Evolutionary conservation across 2,329 filamentous ascomycete species (phyloP).

Genomic region (Paramyrothecium sp.): DNA sequence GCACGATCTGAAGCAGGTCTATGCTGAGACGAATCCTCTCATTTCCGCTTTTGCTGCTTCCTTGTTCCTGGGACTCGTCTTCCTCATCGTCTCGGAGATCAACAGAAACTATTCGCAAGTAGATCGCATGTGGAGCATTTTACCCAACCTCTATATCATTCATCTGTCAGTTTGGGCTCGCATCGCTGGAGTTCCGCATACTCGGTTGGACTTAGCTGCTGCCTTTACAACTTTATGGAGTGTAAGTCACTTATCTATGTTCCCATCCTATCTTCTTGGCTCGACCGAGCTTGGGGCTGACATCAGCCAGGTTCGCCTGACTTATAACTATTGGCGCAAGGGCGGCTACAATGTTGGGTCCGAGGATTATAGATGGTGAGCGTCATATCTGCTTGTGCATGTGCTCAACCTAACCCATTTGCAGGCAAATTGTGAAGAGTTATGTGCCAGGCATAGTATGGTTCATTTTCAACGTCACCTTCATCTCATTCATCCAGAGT

Average conservation of each 20-base stretch:
- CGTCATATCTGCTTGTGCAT: background rate
- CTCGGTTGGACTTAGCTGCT: slow-evolving; percentile 70
- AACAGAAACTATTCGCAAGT: slow-evolving; percentile 98
- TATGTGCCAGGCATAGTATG: slow-evolving; percentile 65
- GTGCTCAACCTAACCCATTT: background rate
- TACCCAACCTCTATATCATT: slow-evolving; percentile 82
- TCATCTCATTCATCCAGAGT: slow-evolving; percentile 84
- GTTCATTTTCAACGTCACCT: slow-evolving; percentile 83
- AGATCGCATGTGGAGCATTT: slow-evolving; percentile 85
- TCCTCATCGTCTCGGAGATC: slow-evolving; percentile 75
- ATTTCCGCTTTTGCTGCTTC: slow-evolving; percentile 72
- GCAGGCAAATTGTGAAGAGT: slow-evolving; percentile 68
- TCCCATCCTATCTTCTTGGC: slow-evolving; percentile 1
- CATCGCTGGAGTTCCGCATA: slow-evolving; percentile 66
- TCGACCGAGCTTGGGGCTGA: background rate
- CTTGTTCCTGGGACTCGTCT: slow-evolving; percentile 66
- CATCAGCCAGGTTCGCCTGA: slow-evolving; percentile 65
- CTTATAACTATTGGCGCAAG: slow-evolving; percentile 95
- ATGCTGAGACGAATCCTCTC: slow-evolving; percentile 82
- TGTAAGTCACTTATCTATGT: slow-evolving; percentile 45
- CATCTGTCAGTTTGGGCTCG: slow-evolving; percentile 86
- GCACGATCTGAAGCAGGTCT: slow-evolving; percentile 67
- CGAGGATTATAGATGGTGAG: slow-evolving; percentile 87
- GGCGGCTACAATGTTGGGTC: slow-evolving; percentile 86
- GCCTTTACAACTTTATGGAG: slow-evolving; percentile 76